Conservation (phyloP, 2,329 filamentous ascomycete genomes). For the Pseudogymnoascus sp. region DNA sequence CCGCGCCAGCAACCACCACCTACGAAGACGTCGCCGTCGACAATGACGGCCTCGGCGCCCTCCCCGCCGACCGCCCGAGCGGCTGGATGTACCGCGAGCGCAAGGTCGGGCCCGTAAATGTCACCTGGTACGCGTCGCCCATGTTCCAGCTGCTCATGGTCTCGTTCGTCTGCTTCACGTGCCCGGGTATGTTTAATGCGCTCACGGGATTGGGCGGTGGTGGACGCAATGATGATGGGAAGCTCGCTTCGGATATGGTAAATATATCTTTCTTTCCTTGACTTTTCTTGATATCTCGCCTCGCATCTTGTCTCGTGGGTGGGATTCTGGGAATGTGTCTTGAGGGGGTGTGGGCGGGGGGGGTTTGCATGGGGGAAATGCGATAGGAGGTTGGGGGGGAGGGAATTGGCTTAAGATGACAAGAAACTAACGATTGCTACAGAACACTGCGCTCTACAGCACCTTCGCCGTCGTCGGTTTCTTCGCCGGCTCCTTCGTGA, state of each 20-base stretch:
- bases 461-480: conserved; percentile 53
- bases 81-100: conserved; percentile 63
- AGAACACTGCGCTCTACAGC: conserved; percentile 37
- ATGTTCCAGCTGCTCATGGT: conserved; percentile 65
- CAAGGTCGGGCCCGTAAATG: conserved; percentile 42
- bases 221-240: conserved; percentile 43
- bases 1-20: conserved; percentile 23
- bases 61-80: conserved; percentile 30
- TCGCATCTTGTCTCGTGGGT: not conserved
- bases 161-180: conserved; percentile 61
- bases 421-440: not conserved
- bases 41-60: not conserved
- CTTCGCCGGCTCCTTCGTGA: conserved; percentile 69
- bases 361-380: not conserved
- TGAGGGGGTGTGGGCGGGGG: no score
- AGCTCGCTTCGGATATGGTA: conserved; percentile 42
- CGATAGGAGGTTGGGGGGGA: not conserved
- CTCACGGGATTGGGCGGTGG: conserved; percentile 56
- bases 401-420: not conserved
- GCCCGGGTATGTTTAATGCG: conserved; percentile 66
- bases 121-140: conserved; percentile 66
- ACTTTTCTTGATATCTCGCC: no score
- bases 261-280: no score
- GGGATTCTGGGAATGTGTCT: no score
- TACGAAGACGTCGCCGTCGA: conserved; percentile 22